Base-by-base conservation (phyloP, 2,329 filamentous ascomycete genomes). In the Hypoxylon sp. region DNA sequence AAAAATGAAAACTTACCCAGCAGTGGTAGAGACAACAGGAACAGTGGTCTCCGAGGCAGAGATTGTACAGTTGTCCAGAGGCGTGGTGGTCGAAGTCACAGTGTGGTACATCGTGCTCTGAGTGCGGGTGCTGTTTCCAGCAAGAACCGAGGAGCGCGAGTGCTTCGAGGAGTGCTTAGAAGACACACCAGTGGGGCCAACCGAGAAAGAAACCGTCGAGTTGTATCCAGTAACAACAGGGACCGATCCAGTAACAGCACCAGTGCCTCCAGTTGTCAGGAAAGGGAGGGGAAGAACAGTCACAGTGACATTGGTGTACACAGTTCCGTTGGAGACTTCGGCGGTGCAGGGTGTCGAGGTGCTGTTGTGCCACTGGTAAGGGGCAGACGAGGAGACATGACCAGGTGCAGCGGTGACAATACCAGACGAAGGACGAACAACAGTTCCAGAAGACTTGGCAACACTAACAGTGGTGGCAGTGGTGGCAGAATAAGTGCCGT, bases 1-100 rank as follows among this genome's bases (percentile, higher is more conserved):
- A n/a, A n/a, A n/a, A n/a, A n/a, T n/a, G n/a, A n/a, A n/a, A 36
- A 52, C 55, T 16, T 52, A 58, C 55, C 43, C 40, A 40, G 30
- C 31, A 26, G 55, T 55, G 7, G 43, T 42, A n/a, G 19, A 7
- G 4, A 11, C 9, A 2, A 15, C 17, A 34, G 31, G 19, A n/a
- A 23, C 11, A 4, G 7, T 25, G 12, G 25, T 36, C 34, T 45
- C 23, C 2, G 46, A 44, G 6, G 29, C 12, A 17, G 5, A 13
- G 7, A n/a, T 7, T 19, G 47, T 58, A 36, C 55, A 55, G 35
- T 51, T 55, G 9, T 42, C 51, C 4, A 20, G n/a, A 26, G 27
- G 23, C 2, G 40, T 23, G 3, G 23, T 12, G 3, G 55, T 58
- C 30, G 37, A 36, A 4, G 47, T 55, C 11, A 42, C 26, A 0